Conservation (phyloP, 2,329 filamentous ascomycete genomes). For the Aschersonia sp. region DNA sequence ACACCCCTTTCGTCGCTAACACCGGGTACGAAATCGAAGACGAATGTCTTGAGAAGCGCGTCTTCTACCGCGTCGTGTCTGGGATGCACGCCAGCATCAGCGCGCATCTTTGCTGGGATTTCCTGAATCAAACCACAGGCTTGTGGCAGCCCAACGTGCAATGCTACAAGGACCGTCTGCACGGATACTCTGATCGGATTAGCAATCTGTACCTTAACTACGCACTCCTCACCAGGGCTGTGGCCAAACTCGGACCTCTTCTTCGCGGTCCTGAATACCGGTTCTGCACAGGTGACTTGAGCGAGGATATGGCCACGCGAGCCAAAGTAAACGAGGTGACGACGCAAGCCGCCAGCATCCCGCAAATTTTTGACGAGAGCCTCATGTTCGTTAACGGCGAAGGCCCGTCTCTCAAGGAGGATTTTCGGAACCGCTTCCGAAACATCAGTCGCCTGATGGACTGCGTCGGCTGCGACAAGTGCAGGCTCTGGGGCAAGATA, state of each 20-base stretch:
- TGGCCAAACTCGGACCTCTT: constrained; percentile 78
- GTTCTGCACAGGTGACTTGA: constrained; percentile 77
- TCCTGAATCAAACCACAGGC: constrained; percentile 87
- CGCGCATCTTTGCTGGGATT: constrained; percentile 90
- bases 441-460: constrained; percentile 97
- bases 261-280: constrained; percentile 58
- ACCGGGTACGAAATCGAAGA: constrained; percentile 67
- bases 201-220: constrained; percentile 99
- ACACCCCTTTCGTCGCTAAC: constrained; percentile 44
- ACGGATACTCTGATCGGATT: constrained; percentile 75
- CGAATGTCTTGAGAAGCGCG: constrained; percentile 94
- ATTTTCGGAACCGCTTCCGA: constrained; percentile 92
- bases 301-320: constrained; percentile 67
- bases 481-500: constrained; percentile 91
- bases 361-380: constrained; percentile 83
- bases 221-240: constrained; percentile 78
- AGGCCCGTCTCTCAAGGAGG: constrained; percentile 73
- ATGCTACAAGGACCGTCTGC: constrained; percentile 80
- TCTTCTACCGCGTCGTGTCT: constrained; percentile 88
- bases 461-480: constrained; percentile 97
- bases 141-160: constrained; percentile 81
- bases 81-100: constrained; percentile 98
- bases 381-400: constrained; percentile 81
- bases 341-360: constrained; percentile 50
- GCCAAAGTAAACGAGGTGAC: constrained; percentile 68